Percentiles rank a stretch among this genome's conserved stretches.
Conservation (phyloP, 139 green algal species). For the Spirogloea muscicola region DNA sequence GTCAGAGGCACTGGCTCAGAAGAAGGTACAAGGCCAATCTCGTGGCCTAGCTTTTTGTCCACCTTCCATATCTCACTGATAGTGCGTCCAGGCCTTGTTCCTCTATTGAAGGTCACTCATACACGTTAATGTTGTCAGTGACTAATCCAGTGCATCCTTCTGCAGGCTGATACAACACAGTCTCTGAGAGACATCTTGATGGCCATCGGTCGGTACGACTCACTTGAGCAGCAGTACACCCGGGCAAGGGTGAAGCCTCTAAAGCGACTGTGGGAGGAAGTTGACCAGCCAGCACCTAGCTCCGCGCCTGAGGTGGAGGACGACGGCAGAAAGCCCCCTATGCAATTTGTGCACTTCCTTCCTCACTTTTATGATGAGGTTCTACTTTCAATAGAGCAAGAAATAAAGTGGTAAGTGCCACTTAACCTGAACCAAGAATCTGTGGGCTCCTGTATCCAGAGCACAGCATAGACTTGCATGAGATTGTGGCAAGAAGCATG, state of each 20-base stretch:
- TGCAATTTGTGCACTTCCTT: conserved; percentile 55
- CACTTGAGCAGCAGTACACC: conserved; percentile 33
- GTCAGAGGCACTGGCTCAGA: conserved; percentile 58
- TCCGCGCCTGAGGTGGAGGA: background rate
- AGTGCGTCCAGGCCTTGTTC: background rate
- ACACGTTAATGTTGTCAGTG: too few relatives aligned
- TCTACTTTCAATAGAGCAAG: conserved; percentile 50
- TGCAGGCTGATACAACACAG: conserved; percentile 3
- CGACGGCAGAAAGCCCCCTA: background rate
- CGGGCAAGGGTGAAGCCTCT: conserved; percentile 3
- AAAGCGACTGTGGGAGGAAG: conserved; percentile 14
- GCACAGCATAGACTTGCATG: too few relatives aligned
- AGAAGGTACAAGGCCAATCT: conserved; percentile 35
- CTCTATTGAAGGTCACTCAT: too few relatives aligned
- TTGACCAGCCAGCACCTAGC: too few relatives aligned
- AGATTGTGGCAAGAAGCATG: too few relatives aligned
- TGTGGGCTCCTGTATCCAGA: too few relatives aligned
- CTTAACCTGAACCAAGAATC: too few relatives aligned
- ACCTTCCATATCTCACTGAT: background rate
- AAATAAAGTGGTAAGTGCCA: conserved; percentile 61
- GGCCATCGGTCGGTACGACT: conserved; percentile 18
- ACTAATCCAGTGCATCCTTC: too few relatives aligned
- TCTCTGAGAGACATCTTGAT: conserved; percentile 19
- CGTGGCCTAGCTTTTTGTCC: background rate
- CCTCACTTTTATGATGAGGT: conserved; percentile 66